Base-by-base conservation (phyloP, 2,329 filamentous ascomycete genomes). In the Neopestalotiopsis sp. region DNA sequence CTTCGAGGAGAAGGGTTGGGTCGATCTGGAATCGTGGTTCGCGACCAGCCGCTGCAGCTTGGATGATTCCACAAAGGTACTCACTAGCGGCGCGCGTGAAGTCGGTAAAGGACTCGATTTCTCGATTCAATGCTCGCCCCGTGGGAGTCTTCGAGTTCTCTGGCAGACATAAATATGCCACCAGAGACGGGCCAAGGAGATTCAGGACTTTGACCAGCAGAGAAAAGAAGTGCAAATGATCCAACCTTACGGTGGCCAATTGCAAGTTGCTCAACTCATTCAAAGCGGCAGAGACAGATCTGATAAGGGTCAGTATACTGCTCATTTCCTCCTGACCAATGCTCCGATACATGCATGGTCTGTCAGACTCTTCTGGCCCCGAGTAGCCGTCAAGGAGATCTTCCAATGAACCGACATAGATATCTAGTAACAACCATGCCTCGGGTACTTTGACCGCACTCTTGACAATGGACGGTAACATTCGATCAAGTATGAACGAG, bases 401-500 rank as follows among this genome's bases (percentile, higher is more conserved):
- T 34, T 78, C 75, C 9, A 88, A 69, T 2, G 85, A 86, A 34
- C 80, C 78, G 28, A 79, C 76, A 71, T 89, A 89, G 20, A 87
- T 80, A 58, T 88, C 82, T 6, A 89, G 72, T 61, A 90, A 74
- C 14, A 85, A 79, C 77, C 84, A 89, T 0, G 81, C 81, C 13
- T 81, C 76, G 3, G 74, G 74, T 12, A 75, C 76, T 7, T 74
- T 71, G 12, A 79, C 73, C 0, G 80, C 78, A 1, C 84, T 81
- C 59, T 74, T 79, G 13, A 89, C 75, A 4, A 87, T 80, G n/a
- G 86, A 84, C 0, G 88, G 87, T 2, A 90, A 72, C 85, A 90
- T 89, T 63, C 81, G 84, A 34, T 79, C 77, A 34, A 89, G 67
- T 68, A 87, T 76, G 71, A 89, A 90, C 0, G 76, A 75, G 59